Percentiles rank a stretch among this genome's conserved stretches.
phyloP scores from a whole-genome alignment of 805 yeast genomes.

The Candida glaebosa region DNA sequence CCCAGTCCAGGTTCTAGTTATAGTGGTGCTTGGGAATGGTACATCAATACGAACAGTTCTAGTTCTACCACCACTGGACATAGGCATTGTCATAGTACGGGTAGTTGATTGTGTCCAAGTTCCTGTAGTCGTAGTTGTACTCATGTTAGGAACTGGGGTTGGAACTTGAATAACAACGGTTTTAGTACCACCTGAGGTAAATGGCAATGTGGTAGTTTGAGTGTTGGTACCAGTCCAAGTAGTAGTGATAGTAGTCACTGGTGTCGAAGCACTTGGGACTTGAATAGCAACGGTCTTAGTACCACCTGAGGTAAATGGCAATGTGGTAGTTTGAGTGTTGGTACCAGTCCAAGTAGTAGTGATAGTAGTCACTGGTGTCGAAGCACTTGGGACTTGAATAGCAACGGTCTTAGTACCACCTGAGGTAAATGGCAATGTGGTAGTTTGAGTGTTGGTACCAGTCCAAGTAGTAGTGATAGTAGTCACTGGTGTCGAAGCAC shows the following conservation, averaged over 20 bases:
- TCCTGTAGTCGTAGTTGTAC: too few species aligned
- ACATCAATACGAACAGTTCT: slow-evolving; percentile 12
- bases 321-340: slow-evolving; percentile 9
- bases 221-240: slow-evolving; percentile 11
- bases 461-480: slow-evolving; percentile 10
- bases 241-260: slow-evolving; percentile 17
- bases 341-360: slow-evolving; percentile 8
- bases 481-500: neutral
- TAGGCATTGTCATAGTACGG: slow-evolving; percentile 10
- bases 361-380: slow-evolving; percentile 13
- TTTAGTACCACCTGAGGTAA: slow-evolving; percentile 10
- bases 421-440: slow-evolving; percentile 8
- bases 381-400: slow-evolving; percentile 10
- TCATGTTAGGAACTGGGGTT: slow-evolving; percentile 12
- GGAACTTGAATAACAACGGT: slow-evolving; percentile 11
- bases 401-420: slow-evolving; percentile 9
- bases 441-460: slow-evolving; percentile 9
- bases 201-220: slow-evolving; percentile 9
- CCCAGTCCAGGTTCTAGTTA: slow-evolving; percentile 9
- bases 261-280: slow-evolving; percentile 15
- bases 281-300: slow-evolving; percentile 10
- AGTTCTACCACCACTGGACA: slow-evolving; percentile 9
- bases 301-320: slow-evolving; percentile 8
- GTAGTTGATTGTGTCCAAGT: too few species aligned
- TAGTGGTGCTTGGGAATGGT: slow-evolving; percentile 7